phyloP scores from a whole-genome alignment of 345 rosid species.

The Gossypium rotundifolium region DNA sequence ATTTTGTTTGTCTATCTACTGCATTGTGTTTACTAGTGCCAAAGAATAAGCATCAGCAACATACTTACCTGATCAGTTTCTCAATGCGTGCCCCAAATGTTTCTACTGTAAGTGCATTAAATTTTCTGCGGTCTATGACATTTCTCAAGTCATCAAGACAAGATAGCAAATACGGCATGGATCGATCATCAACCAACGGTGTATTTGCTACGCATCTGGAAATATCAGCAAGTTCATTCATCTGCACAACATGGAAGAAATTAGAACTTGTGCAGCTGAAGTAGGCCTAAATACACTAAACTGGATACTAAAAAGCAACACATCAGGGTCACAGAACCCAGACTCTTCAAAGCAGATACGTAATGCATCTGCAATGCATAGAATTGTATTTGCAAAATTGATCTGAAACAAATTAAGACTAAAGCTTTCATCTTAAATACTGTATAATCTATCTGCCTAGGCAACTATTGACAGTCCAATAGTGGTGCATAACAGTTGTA shows the following conservation, averaged over 20 bases:
- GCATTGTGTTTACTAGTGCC: not conserved
- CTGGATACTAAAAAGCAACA: not conserved
- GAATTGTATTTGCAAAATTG: not conserved
- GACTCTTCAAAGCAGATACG: not conserved
- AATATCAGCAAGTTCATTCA: conserved; percentile 95
- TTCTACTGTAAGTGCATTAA: conserved; percentile 91
- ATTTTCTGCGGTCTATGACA: conserved; percentile 79
- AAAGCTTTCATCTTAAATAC: not conserved
- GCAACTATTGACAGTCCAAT: not conserved
- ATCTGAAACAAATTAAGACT: not conserved
- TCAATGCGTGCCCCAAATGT: conserved; percentile 95
- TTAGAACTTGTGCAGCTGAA: conserved; percentile 7
- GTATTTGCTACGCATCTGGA: conserved; percentile 88
- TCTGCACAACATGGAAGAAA: conserved; percentile 45
- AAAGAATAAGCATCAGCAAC: conserved; percentile 14
- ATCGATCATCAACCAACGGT: conserved; percentile 69
- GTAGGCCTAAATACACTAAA: conserved; percentile 1
- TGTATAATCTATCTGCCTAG: not conserved
- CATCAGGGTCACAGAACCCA: not conserved
- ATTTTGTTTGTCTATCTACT: not conserved
- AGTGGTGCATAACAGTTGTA: not conserved
- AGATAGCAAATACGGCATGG: conserved; percentile 59
- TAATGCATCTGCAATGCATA: not conserved
- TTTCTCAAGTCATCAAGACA: conserved; percentile 82
- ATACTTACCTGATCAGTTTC: conserved; percentile 71